Evolutionary conservation across 129 eudicot species (phyloP), one percentile per base, ranked within the genome.

Genomic region (Mikania micrantha): DNA sequence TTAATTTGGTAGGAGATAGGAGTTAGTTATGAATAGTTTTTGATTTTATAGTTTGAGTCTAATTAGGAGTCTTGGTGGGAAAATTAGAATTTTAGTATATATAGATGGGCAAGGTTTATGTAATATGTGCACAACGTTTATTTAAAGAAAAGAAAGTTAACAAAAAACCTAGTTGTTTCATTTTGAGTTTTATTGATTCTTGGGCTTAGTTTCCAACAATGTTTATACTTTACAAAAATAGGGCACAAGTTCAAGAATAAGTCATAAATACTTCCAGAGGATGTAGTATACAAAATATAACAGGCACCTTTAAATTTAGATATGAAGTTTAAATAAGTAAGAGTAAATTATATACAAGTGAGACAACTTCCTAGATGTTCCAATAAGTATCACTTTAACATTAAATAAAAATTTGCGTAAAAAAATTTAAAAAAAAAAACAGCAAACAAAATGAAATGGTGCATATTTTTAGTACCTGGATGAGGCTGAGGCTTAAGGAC

Each of bases 381-480:
- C 13, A 17, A 2, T n/a, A n/a, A 31, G 9, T 59, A 17, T 59
- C 44, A 59, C 41, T 59, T 31, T 22, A 32, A 31, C 7, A n/a
- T 59, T 27, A 9, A 17, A 60, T 9, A 16, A 19, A 60, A 60
- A 12, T 16, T 60, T 40, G n/a, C 39, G 44, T 16, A 32, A 29
- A 4, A 24, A 22, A n/a, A 9, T 52, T n/a, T n/a, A n/a, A n/a
- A n/a, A n/a, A n/a, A n/a, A n/a, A 16, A 49, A 7, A 8, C 15
- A 19, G 19, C 9, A 10, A 29, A 8, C 11, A 34, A 56, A 17
- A 61, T 7, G 5, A 13, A 73, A 38, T 53, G 12, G 27, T 32
- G 47, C n/a, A n/a, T 12, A 53, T 17, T 38, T 67, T 16, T 13
- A 59, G 47, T 75, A 80, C 91, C 85, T 79, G 80, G 22, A 79